Evolutionary conservation across 192 early-diverging fungal species (phyloP), one percentile per base, ranked within the genome.

Genomic region (Umbelopsis vinacea): DNA sequence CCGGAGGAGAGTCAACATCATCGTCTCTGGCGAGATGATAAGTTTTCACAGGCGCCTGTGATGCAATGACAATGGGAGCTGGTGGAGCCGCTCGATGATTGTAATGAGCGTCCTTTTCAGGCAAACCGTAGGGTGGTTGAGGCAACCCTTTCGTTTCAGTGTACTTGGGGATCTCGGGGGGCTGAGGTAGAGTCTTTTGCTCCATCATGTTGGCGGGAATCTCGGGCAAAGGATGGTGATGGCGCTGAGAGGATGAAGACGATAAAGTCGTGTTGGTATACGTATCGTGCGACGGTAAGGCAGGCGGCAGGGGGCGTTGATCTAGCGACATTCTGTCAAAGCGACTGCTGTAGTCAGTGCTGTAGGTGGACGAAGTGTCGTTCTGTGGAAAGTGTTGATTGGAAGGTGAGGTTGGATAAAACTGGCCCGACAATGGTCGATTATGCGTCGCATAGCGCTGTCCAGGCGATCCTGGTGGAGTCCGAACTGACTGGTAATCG

Each of bases 11-110:
- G 0, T 63, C 40, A 29, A 29, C 29, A 43, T 43, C 57, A 19
- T 63, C 57, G 14, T 63, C 57, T 29, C 35, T 63, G 9, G 57
- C 38, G 26, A 63, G 57, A n/a, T 63, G 57, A n/a, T 63, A 63
- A 0, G 57, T 63, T 35, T 14, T 11, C 17, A 63, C 57, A 29
- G 57, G 57, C 11, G 33, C 24, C n/a, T 63, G 29, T 5, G 33
- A 9, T 5, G 29, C 26, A 5, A 29, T 63, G 17, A 63, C 57
- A 33, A 63, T 63, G 10, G 57, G 57, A 1, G 57, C 33, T 33
- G 57, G 57, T 38, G 57, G 57, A n/a, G 57, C 57, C 15, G 57
- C 57, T 12, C 57, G 10, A 37, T 63, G 57, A 17, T 12, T 35
- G 29, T 26, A 29, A 14, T 63, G 57, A 37, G 15, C 1, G 12